Evolutionary conservation across 176 grass and related monocot genomes (phyloP).

Genomic region (Juncus effusus): DNA sequence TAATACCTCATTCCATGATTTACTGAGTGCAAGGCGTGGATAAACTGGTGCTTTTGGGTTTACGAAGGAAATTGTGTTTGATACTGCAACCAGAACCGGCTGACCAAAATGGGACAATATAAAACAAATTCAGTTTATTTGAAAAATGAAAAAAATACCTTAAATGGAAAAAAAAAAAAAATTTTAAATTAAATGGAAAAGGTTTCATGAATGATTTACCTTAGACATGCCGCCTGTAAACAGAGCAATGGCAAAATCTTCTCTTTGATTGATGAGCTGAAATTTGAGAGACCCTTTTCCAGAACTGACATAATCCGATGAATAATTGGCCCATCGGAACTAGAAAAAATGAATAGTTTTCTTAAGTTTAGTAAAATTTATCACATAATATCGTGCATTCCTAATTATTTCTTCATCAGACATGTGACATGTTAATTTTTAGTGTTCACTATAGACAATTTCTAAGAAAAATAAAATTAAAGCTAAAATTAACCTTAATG

Average conservation of each 20-base stretch:
- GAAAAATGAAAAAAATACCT: neutral
- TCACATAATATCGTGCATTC: too few relatives aligned
- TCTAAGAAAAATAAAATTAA: neutral
- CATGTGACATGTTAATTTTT: too few relatives aligned
- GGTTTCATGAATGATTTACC: conserved; percentile 20
- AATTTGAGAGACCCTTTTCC: conserved; percentile 54
- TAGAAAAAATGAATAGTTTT: too few relatives aligned
- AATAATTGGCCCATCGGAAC: too few relatives aligned
- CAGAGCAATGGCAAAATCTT: conserved; percentile 67
- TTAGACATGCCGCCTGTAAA: conserved; percentile 55
- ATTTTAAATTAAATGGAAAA: conserved; percentile 20
- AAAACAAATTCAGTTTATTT: conserved; percentile 1
- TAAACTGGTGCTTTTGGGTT: conserved; percentile 72
- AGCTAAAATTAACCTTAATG: neutral
- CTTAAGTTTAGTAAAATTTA: too few relatives aligned
- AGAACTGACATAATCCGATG: conserved; percentile 26
- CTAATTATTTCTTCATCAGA: too few relatives aligned
- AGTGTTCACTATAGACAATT: too few relatives aligned
- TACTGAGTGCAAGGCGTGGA: conserved; percentile 68
- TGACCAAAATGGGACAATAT: conserved; percentile 23
- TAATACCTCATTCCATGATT: conserved; percentile 66
- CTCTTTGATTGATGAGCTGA: conserved; percentile 80
- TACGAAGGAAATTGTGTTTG: conserved; percentile 46
- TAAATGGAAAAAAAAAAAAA: neutral
- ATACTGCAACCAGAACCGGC: conserved; percentile 62